Percentiles rank a stretch among this genome's conserved stretches.
Conservation (phyloP, 2,329 filamentous ascomycete species). For the Monosporascus sp. region DNA sequence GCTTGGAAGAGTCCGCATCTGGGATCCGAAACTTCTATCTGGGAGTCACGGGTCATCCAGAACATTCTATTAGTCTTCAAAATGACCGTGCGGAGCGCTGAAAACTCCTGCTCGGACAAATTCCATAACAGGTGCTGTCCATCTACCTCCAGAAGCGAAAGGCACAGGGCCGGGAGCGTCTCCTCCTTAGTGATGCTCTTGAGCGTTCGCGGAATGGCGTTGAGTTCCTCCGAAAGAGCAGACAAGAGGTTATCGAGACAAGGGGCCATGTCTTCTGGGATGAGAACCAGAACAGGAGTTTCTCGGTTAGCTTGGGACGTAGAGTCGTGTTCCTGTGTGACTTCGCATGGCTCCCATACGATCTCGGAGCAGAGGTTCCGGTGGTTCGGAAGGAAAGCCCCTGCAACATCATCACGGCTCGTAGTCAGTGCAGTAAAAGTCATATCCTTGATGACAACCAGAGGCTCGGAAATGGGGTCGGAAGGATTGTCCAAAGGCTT, state of each 20-base stretch:
- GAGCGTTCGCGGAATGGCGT: conserved; percentile 11
- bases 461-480: conserved; percentile 14
- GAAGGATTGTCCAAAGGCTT: conserved; percentile 14
- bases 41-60: conserved; percentile 16
- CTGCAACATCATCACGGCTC: conserved; percentile 15
- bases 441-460: conserved; percentile 40
- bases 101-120: conserved; percentile 35
- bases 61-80: conserved; percentile 10
- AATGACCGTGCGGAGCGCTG: conserved; percentile 34
- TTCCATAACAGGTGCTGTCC: conserved; percentile 28
- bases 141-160: conserved; percentile 43
- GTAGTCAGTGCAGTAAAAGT: conserved; percentile 33
- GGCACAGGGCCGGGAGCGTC: conserved; percentile 21
- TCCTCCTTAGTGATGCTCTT: conserved; percentile 9
- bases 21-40: conserved; percentile 24
- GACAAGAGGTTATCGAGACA: conserved; percentile 3
- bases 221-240: conserved; percentile 3
- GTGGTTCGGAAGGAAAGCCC: conserved; percentile 41
- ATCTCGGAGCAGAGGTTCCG: conserved; percentile 44
- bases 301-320: not conserved
- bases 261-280: conserved; percentile 5
- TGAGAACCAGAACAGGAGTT: conserved; percentile 9
- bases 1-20: conserved; percentile 36
- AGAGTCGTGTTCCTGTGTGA: not conserved
- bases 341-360: conserved; percentile 32